Conservation (phyloP, 2,329 filamentous ascomycete species). For the Paecilomyces fulvus region DNA sequence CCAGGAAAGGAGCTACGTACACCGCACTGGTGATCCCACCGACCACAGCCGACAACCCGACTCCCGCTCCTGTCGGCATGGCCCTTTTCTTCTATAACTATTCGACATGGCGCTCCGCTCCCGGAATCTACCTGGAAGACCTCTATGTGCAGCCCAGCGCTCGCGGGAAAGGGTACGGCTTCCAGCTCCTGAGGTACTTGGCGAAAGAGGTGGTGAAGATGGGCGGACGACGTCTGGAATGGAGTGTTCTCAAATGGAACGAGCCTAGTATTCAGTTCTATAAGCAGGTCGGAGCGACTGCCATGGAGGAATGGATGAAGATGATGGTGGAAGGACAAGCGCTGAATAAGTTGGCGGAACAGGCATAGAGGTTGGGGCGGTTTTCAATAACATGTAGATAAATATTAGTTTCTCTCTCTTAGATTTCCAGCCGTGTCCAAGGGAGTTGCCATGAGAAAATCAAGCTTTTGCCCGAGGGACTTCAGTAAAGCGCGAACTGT, state of each 20-base stretch:
- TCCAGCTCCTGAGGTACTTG: constrained; percentile 62
- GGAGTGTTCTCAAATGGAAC: constrained; percentile 90
- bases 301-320: constrained; percentile 42
- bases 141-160: constrained; percentile 68
- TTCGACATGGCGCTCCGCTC: constrained; percentile 79
- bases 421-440: too few species aligned
- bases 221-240: constrained; percentile 70
- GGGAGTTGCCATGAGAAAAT: too few species aligned
- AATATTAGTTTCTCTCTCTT: neutral
- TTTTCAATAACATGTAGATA: neutral
- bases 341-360: constrained; percentile 32
- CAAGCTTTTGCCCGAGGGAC: too few species aligned
- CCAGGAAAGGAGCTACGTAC: constrained; percentile 56
- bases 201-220: constrained; percentile 71
- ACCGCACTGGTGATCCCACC: constrained; percentile 59
- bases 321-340: constrained; percentile 43
- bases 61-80: constrained; percentile 56
- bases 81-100: constrained; percentile 95
- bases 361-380: neutral
- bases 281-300: constrained; percentile 36
- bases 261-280: constrained; percentile 86
- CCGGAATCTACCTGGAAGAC: constrained; percentile 90
- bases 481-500: too few species aligned
- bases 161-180: constrained; percentile 72
- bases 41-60: constrained; percentile 31